Base-by-base conservation (phyloP, 805 yeast genomes). In the Ogataea populi-albae region DNA sequence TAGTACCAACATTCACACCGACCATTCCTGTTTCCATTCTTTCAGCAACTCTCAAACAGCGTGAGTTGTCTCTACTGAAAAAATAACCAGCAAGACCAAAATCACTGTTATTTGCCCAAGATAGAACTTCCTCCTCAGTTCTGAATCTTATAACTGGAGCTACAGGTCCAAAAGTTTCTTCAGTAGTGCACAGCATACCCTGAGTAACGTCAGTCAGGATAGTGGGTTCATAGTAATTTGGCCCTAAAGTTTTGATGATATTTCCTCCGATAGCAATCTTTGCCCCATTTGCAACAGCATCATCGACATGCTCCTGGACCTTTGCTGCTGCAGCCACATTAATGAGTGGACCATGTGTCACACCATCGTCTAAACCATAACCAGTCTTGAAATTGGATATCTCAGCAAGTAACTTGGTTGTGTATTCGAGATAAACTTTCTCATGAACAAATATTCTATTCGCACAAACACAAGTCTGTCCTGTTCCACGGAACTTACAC, bases 121-220 rank as follows among this genome's bases (percentile, higher is more conserved):
- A 51, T 7, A 80, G 24, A 3, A 73, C 86, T 47, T 78, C 80
- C 25, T 73, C 77, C 29, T 73, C 80, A 7, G 73, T 53, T 17
- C 57, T 52, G 54, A 81, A 83, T 50, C 69, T 72, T 51, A 79
- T 69, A 26, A 83, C 53, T 1, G 85, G 81, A 11, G 85, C 82
- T 14, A 84, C 69, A 1, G 93, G 93, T 0, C 91, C 93, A 57
- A 84, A 84, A 2, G 86, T 81, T 55, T 84, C 93, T 45, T 79
- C 85, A 17, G 60, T 45, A 45, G 69, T 66, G n/a, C 83, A 70
- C 19, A 58, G 43, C 84, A 81, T 81, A 9, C 68, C 68, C 1
- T 65, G 55, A 22, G 74, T 71, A 23, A 75, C 81, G 36, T 73
- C 69, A 3, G 72, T 67, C 25, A 83, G 55, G 5, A 83, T 69